Evolutionary conservation across 169 alveolate species (phyloP), one percentile per base, ranked within the genome.

Genomic region (Cystoisospora suis): DNA sequence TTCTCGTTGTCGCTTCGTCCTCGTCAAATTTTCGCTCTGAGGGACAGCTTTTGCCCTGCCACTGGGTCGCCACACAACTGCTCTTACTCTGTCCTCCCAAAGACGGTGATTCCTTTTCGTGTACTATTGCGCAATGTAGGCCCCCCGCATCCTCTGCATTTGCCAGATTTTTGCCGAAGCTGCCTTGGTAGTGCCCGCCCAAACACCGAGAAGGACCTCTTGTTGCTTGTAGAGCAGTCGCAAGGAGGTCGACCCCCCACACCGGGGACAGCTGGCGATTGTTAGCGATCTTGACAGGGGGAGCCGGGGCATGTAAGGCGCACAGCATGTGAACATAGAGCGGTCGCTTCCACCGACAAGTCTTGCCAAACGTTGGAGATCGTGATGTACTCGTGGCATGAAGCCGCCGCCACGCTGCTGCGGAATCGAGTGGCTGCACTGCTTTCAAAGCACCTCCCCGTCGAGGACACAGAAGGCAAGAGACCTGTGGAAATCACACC

Each of bases 371-470:
- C 7, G 27, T 20, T 7, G 20, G 42, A 27, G 75, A 29, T 7
- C 42, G 42, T 20, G 56, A 46, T 6, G 46, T 4, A 4, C 58
- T 17, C n/a, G 77, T 32, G 77, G 1, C 47, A 40, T 2, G 32
- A 2, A 38, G 15, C 46, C 87, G 65, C 61, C 87, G 69, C 70
- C 59, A 77, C 27, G 87, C 87, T 0, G 87, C 87, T 5, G 70
- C 69, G 17, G 87, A 42, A 45, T 42, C 87, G n/a, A 77, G 69
- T 5, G 87, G 87, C 69, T 77, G 87, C 29, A 46, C 20, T 2
- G 87, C 87, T 44, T 77, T 77, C 70, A 77, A 44, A 29, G 87
- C 87, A 69, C 87, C 87, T 17, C 69, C 87, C 3, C 87, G 59
- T 2, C 87, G 87, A 7, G 59, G 87, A 27, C 87, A 77, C 69